Percentiles rank a stretch among this genome's conserved stretches.
phyloP scores from a whole-genome alignment of 495 filamentous ascomycete genomes.

The Xylaria castorea region DNA sequence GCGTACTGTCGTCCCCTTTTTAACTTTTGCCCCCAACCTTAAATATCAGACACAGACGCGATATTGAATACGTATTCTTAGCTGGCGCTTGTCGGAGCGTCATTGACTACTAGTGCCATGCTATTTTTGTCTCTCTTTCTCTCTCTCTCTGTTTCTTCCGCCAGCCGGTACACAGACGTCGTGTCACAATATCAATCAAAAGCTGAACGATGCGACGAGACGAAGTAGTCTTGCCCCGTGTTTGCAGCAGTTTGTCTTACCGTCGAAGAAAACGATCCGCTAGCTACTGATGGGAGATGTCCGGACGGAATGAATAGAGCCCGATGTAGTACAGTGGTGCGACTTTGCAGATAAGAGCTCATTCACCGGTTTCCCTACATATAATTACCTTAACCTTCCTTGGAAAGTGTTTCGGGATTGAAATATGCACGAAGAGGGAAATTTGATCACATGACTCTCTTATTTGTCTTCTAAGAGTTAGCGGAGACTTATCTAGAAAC shows the following conservation, averaged over 20 bases:
- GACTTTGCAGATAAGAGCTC: not conserved
- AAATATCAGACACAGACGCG: not conserved
- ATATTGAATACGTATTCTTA: not conserved
- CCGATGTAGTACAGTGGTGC: slow-evolving; percentile 22
- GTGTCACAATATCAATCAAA: slow-evolving; percentile 25
- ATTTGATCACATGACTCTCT: slow-evolving; percentile 11
- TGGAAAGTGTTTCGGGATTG: not conserved
- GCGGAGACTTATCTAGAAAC: slow-evolving; percentile 12
- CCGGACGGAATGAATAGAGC: slow-evolving; percentile 17
- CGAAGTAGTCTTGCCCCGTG: slow-evolving; percentile 14
- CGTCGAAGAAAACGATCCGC: slow-evolving; percentile 3
- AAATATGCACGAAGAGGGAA: not conserved
- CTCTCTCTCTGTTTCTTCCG: slow-evolving; percentile 6
- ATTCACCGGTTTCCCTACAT: not conserved
- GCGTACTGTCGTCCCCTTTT: not conserved
- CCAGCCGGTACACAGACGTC: slow-evolving; percentile 17
- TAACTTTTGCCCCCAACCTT: not conserved
- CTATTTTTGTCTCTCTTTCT: not conserved
- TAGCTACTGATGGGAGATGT: slow-evolving; percentile 7
- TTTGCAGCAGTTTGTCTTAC: slow-evolving; percentile 25
- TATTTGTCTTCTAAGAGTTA: not conserved
- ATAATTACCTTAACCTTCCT: not conserved
- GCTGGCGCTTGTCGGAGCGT: not conserved
- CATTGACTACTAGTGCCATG: not conserved
- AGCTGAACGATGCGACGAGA: slow-evolving; percentile 17